phyloP scores from a whole-genome alignment of 257 asterid species.

The Primulina eburnea region DNA sequence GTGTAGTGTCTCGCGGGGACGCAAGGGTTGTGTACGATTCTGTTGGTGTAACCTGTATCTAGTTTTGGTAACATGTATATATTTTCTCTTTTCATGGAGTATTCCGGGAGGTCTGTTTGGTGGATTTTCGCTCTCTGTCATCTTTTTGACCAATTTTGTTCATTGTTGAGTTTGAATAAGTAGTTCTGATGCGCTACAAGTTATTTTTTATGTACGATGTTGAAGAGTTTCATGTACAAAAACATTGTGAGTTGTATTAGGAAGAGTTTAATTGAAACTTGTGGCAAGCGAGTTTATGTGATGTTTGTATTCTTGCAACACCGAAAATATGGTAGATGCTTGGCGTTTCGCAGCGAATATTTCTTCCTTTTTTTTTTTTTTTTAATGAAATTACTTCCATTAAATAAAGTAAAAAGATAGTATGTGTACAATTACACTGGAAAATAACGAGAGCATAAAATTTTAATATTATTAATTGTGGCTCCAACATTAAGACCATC shows the following conservation, averaged over 20 bases:
- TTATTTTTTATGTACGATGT: neutral
- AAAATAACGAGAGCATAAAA: no score
- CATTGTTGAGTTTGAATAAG: constrained; percentile 26
- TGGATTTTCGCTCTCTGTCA: constrained; percentile 17
- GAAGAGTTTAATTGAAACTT: no score
- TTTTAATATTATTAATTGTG: no score
- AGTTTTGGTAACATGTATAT: constrained; percentile 22
- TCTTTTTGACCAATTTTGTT: constrained; percentile 26
- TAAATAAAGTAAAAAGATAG: no score
- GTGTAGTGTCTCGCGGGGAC: constrained; percentile 21
- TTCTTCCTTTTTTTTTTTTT: no score
- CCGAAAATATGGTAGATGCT: no score
- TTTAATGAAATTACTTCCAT: no score
- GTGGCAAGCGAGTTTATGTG: neutral
- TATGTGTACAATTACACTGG: no score
- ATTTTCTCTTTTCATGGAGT: constrained; percentile 21
- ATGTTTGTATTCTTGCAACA: neutral
- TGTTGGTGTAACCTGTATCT: constrained; percentile 28
- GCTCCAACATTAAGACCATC: no score
- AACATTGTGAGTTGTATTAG: constrained; percentile 5
- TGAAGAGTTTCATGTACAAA: no score
- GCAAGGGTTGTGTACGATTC: constrained; percentile 26
- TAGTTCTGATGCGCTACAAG: constrained; percentile 18
- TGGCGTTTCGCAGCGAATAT: no score
- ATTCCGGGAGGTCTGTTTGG: constrained; percentile 24